Evolutionary conservation across 2,329 filamentous ascomycete species (phyloP).

Genomic region (Ophiostoma ulmi): DNA sequence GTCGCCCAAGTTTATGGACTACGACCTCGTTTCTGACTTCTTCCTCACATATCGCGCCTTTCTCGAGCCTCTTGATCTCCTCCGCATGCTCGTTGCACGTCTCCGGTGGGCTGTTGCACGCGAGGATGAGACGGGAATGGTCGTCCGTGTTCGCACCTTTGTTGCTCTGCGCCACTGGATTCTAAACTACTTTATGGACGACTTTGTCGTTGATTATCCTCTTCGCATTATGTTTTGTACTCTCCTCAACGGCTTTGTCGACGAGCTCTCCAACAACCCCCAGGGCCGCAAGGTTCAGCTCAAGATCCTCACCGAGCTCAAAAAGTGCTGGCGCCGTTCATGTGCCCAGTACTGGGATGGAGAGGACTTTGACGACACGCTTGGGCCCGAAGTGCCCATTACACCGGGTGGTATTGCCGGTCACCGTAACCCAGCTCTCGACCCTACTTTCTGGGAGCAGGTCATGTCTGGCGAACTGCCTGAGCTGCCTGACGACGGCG

Average conservation of each 20-base stretch:
- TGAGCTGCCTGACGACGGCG: slow-evolving; percentile 38
- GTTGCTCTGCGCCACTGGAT: slow-evolving; percentile 96
- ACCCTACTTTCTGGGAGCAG: slow-evolving; percentile 51
- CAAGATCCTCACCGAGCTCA: slow-evolving; percentile 88
- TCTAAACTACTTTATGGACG: slow-evolving; percentile 93
- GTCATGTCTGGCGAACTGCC: slow-evolving; percentile 43
- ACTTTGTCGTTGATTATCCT: slow-evolving; percentile 73
- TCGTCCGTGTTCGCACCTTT: slow-evolving; percentile 93
- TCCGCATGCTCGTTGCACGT: slow-evolving; percentile 78
- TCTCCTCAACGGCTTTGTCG: slow-evolving; percentile 65
- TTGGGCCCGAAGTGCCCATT: slow-evolving; percentile 62
- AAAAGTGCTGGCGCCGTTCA: slow-evolving; percentile 93
- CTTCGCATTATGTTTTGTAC: slow-evolving; percentile 75
- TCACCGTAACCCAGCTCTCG: slow-evolving; percentile 50
- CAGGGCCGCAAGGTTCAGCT: slow-evolving; percentile 52
- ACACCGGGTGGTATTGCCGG: slow-evolving; percentile 69
- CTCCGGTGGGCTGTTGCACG: slow-evolving; percentile 80
- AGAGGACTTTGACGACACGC: slow-evolving; percentile 57
- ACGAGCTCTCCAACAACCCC: slow-evolving; percentile 47
- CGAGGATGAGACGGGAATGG: slow-evolving; percentile 76
- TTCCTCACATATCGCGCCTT: slow-evolving; percentile 93
- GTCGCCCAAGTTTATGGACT: slow-evolving; percentile 91
- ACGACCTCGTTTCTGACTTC: slow-evolving; percentile 94
- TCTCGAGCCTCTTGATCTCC: slow-evolving; percentile 67
- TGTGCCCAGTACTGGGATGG: slow-evolving; percentile 87